Base-by-base conservation (phyloP, 2,329 filamentous ascomycete species). In the Blumeria graminis region DNA sequence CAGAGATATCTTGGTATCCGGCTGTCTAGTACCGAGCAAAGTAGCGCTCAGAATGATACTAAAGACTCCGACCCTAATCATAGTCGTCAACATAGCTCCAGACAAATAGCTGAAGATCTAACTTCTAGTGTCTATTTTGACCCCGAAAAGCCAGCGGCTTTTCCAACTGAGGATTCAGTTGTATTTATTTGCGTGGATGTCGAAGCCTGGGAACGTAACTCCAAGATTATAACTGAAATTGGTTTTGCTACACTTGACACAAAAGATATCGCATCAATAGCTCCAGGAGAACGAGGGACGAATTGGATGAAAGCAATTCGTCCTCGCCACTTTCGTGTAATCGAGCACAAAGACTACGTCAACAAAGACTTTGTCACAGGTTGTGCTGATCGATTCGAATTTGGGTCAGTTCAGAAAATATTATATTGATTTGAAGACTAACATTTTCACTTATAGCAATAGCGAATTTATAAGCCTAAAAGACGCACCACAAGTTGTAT, bases 231-330 rank as follows among this genome's bases (percentile, higher is more conserved):
- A 58, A 94, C 89, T 0, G 92, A 98, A 67, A 74, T 98, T 41
- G 92, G 92, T 0, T 72, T 98, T 43, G 82, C 86, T 1, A 81
- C 82, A 2, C 72, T 96, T 0, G 88, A 96, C 65, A 88, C 84
- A 0, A 62, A 68, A 4, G 68, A 75, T 39, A 65, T 87, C 22
- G 62, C 68, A 0, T 69, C 67, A 7, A 59, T 80, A 0, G 63
- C 76, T 0, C 84, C 85, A 2, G 85, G 85, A 0, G 63, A 70
- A 1, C 68, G 71, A 32, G 86, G 81, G 3, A 62, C 70, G 43
- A 73, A 79, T 39, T 95, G 89, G 88, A 76, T 78, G 60, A 62
- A 70, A 0, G 68, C 74, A 55, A 83, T 95, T 60, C 71, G 77
- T 34, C 78, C 76, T 11, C 76, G 82, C 32, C 92, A 98, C 67